Evolutionary conservation across 2,329 filamentous ascomycete species (phyloP).

Genomic region (Aureobasidium mangrovei): DNA sequence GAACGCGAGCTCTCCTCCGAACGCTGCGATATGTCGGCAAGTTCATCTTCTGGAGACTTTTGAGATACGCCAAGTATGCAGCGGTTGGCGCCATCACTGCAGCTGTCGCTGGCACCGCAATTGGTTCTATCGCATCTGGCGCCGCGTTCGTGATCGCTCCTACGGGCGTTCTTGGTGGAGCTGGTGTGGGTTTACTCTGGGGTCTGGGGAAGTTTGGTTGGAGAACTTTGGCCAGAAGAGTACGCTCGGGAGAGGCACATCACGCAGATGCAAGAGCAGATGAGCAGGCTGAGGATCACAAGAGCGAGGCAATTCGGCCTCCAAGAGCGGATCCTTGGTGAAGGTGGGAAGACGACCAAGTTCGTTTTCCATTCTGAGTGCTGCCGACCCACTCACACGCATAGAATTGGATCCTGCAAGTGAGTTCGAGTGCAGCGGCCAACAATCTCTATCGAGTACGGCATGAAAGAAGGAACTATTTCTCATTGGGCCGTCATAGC

Average conservation of each 20-base stretch:
- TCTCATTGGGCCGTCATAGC: no score
- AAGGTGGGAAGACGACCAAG: not conserved
- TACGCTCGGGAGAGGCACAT: slow-evolving; percentile 31
- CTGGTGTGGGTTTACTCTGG: slow-evolving; percentile 31
- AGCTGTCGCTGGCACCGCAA: slow-evolving; percentile 30
- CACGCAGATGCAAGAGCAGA: slow-evolving; percentile 29
- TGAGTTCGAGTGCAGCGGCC: no score
- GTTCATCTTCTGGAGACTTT: slow-evolving; percentile 36
- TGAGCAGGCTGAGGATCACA: slow-evolving; percentile 28
- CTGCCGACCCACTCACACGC: no score
- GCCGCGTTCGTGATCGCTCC: slow-evolving; percentile 36
- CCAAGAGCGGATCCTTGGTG: slow-evolving; percentile 18
- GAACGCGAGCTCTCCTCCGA: slow-evolving; percentile 33
- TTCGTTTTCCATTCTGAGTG: no score
- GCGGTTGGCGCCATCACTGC: slow-evolving; percentile 33
- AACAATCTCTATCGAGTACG: not conserved
- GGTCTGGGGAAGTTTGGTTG: slow-evolving; percentile 25
- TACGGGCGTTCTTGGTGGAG: slow-evolving; percentile 32
- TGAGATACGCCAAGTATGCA: slow-evolving; percentile 37
- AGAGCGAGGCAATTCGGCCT: slow-evolving; percentile 18
- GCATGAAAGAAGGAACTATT: no score
- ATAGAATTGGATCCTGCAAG: no score
- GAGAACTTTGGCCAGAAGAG: slow-evolving; percentile 30
- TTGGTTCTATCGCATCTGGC: slow-evolving; percentile 31
- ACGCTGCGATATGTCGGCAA: slow-evolving; percentile 30